phyloP scores from a whole-genome alignment of 2,329 filamentous ascomycete genomes.

The Ampelomyces quisqualis region DNA sequence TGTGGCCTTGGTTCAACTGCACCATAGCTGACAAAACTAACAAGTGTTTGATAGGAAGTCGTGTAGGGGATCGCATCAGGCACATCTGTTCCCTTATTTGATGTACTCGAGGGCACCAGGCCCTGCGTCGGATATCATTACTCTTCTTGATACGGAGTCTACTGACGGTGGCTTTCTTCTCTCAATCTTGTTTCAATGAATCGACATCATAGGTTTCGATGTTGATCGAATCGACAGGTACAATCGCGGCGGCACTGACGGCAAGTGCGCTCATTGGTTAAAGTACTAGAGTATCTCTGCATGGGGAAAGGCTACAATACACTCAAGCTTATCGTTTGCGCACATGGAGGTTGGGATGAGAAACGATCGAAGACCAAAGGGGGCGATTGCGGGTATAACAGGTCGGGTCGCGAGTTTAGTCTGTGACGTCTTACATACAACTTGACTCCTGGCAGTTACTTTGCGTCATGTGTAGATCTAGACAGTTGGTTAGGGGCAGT shows the following conservation, averaged over 20 bases:
- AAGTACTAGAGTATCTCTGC: slow-evolving; percentile 2
- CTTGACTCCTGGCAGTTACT: too few species aligned
- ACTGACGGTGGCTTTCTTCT: slow-evolving; percentile 4
- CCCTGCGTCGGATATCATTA: slow-evolving; percentile 8
- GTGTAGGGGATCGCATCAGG: background rate
- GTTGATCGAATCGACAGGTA: slow-evolving; percentile 13
- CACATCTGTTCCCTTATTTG: background rate
- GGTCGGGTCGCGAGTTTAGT: background rate
- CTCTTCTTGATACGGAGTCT: slow-evolving; percentile 1
- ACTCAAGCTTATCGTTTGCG: slow-evolving; percentile 3
- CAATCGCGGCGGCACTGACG: slow-evolving; percentile 5
- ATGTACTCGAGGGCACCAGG: background rate
- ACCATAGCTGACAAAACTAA: slow-evolving; percentile 8
- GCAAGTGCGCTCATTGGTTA: slow-evolving; percentile 1
- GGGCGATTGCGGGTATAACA: background rate
- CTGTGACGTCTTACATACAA: slow-evolving; percentile 1
- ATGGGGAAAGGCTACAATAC: background rate
- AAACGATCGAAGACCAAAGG: background rate
- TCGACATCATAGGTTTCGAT: slow-evolving; percentile 16
- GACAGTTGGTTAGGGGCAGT: too few species aligned
- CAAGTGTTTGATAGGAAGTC: background rate
- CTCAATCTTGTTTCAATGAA: background rate
- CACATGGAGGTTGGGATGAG: background rate
- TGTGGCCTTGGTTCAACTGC: slow-evolving; percentile 4
- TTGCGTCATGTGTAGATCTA: too few species aligned